Evolutionary conservation across 2,329 filamentous ascomycete species (phyloP).

Genomic region (Fusarium subglutinans): DNA sequence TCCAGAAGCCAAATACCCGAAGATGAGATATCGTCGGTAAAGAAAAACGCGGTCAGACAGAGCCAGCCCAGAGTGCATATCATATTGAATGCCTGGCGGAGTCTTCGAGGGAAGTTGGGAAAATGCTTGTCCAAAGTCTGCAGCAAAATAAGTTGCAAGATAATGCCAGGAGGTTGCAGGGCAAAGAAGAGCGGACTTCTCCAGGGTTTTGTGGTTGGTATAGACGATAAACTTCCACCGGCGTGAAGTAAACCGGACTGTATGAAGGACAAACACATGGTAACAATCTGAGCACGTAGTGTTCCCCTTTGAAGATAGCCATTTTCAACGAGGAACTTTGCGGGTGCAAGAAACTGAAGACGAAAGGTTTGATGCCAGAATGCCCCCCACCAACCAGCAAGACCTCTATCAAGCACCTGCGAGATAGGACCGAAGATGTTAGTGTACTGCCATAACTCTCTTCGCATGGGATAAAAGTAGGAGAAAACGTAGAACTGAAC

Average conservation of each 20-base stretch:
- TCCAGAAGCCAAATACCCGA: conserved; percentile 83
- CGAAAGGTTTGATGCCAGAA: conserved; percentile 96
- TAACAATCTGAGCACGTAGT: conserved; percentile 33
- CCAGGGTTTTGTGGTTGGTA: conserved; percentile 63
- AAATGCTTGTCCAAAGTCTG: conserved; percentile 47
- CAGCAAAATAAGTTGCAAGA: conserved; percentile 62
- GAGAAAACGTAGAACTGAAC: conserved; percentile 60
- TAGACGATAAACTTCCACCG: conserved; percentile 72
- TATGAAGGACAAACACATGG: conserved; percentile 60
- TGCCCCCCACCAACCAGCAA: conserved; percentile 83
- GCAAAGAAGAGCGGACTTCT: conserved; percentile 75
- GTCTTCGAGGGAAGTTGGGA: conserved; percentile 55
- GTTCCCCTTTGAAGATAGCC: conserved; percentile 52
- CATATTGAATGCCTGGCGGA: conserved; percentile 67
- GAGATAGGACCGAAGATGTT: conserved; percentile 64
- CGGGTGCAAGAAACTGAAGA: conserved; percentile 72
- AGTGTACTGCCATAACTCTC: conserved; percentile 63
- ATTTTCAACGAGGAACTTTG: conserved; percentile 55
- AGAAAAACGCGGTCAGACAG: conserved; percentile 67
- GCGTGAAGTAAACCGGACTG: conserved; percentile 77
- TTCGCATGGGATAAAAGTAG: conserved; percentile 60
- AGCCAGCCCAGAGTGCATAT: conserved; percentile 73
- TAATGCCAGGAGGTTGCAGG: conserved; percentile 72
- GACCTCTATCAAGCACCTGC: conserved; percentile 71
- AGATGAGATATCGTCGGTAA: conserved; percentile 80